Evolutionary conservation across 2,329 filamentous ascomycete species (phyloP).

Genomic region (Hypoxylon sp.): DNA sequence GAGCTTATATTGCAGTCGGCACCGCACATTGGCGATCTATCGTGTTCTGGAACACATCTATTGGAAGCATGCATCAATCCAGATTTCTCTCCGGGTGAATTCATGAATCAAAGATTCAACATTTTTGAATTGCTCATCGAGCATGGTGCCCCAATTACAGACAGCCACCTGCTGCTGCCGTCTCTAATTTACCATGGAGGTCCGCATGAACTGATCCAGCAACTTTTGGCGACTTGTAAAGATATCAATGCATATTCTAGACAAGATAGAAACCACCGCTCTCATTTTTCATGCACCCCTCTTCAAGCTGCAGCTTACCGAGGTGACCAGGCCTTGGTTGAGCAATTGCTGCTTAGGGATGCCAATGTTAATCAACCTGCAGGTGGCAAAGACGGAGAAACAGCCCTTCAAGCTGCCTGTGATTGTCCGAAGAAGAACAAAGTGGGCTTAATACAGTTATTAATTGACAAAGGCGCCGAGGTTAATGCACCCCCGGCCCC

Average conservation of each 20-base stretch:
- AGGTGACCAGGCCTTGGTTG: slow-evolving; percentile 19
- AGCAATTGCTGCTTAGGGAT: slow-evolving; percentile 25
- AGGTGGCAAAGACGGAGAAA: neutral
- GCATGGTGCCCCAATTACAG: slow-evolving; percentile 1
- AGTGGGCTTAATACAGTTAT: slow-evolving; percentile 13
- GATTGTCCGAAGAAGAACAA: neutral
- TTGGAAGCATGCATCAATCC: slow-evolving; percentile 17
- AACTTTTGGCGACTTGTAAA: slow-evolving; percentile 10
- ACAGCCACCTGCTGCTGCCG: slow-evolving; percentile 13
- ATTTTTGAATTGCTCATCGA: slow-evolving; percentile 18
- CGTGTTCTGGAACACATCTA: slow-evolving; percentile 1
- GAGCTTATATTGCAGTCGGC: slow-evolving; percentile 6
- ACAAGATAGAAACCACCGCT: too few species aligned
- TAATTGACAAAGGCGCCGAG: slow-evolving; percentile 32
- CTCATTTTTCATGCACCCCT: slow-evolving; percentile 3
- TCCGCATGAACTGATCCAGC: slow-evolving; percentile 7
- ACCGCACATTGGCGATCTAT: neutral
- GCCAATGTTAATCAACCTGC: slow-evolving; percentile 37
- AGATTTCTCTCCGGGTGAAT: neutral
- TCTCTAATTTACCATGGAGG: slow-evolving; percentile 11
- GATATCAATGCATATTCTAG: slow-evolving; percentile 32
- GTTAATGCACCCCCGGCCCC: slow-evolving; percentile 21
- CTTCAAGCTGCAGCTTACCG: slow-evolving; percentile 32
- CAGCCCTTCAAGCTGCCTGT: slow-evolving; percentile 31
- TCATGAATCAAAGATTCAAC: neutral